Evolutionary conservation across 805 yeast genomes (phyloP), one percentile per base, ranked within the genome.

Genomic region (Peterozyma toletana): DNA sequence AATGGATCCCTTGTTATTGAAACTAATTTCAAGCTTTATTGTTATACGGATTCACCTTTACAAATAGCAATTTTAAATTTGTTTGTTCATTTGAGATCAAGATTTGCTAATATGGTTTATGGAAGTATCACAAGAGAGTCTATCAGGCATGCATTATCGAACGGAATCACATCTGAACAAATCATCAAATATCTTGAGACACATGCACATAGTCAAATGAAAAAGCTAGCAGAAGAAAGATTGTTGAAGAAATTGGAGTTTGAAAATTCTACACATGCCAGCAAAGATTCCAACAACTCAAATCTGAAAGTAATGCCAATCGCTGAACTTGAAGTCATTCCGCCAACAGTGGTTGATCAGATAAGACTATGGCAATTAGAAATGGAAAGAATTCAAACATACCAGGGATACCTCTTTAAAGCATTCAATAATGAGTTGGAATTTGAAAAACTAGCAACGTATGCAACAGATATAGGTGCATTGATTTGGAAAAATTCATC

Each of bases 301-400:
- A 14, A 31, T 31, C 14, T 11, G 13, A 31, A 31, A 31, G 15
- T 13, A 11, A 11, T 13, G 13, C 15, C 15, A 11, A 31, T 14
- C 15, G 15, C 40, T 17, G 58, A 74, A 49, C 54, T 80, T 46
- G 81, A 82, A 56, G 67, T 93, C 11, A 60, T 86, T 5, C 98
- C 98, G 3, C 96, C 98, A 0, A 93, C 96, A 0, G 96, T 93
- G n/a, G 86, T 87, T 1, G 99, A 93, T 63, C 99, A 93, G 60
- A 86, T 93, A 53, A 83, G 81, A 58, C 70, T 93, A 42, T 93
- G 99, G 99, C 98, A 93, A 66, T 69, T 93, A 48, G 99, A 93
- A 59, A 64, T 90, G 66, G 98, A 93, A 60, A 77, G 99, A 63
- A 86, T 93, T 50, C 81, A 85, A 52, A 77, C 93, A 1, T 85